These are phyloP conservation scores for Ophiognomonia clavigignenti-juglandacearum DNA, from an alignment of 2,329 filamentous ascomycete species.

Conservation along the genomic window DNA sequence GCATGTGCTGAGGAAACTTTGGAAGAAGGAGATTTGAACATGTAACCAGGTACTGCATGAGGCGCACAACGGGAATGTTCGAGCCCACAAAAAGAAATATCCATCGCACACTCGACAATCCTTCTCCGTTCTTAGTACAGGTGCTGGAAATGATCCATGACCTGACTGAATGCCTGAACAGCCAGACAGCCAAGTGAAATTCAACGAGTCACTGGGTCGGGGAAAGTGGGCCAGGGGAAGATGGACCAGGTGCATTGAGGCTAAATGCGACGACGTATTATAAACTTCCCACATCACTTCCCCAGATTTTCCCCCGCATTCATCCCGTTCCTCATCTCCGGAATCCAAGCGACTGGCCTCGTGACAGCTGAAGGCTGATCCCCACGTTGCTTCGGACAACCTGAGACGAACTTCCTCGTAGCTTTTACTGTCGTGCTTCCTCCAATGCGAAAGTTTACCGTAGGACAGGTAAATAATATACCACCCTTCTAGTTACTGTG, in stretches of 20 bases:
- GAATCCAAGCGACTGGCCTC: not conserved
- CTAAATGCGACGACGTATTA: slow-evolving; percentile 12
- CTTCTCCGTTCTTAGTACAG: too few species aligned
- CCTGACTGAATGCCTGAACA: too few species aligned
- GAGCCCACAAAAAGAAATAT: too few species aligned
- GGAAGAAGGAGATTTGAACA: too few species aligned
- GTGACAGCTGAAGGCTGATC: not conserved
- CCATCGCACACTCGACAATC: too few species aligned
- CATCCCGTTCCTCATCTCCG: slow-evolving; percentile 3
- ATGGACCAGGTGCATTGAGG: slow-evolving; percentile 6
- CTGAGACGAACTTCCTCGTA: not conserved
- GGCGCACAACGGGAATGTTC: too few species aligned
- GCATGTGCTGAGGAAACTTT: too few species aligned
- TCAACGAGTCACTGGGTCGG: too few species aligned
- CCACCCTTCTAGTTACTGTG: not conserved
- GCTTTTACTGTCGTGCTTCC: not conserved
- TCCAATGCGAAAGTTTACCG: not conserved
- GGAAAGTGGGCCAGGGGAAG: not conserved
- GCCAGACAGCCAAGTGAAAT: too few species aligned
- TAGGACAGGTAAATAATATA: not conserved
- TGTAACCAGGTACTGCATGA: too few species aligned
- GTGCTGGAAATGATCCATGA: too few species aligned
- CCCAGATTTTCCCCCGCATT: slow-evolving; percentile 3
- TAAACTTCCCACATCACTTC: too few species aligned
- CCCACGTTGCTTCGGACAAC: not conserved